These are phyloP conservation scores for Tricholoma sp. DNA, from an alignment of 768 basidiomycete genomes.

Conservation along the genomic window DNA sequence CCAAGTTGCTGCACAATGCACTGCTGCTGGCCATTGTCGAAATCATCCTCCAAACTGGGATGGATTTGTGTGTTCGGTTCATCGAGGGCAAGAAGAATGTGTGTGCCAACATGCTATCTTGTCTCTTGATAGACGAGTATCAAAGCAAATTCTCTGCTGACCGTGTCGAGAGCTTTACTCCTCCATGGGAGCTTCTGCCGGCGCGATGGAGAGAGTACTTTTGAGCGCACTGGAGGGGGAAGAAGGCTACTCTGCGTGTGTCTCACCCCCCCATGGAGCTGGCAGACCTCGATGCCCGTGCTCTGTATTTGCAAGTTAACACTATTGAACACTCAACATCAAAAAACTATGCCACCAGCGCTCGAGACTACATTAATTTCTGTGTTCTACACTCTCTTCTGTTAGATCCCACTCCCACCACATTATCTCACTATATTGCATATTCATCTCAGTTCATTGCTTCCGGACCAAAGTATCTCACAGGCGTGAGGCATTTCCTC, in stretches of 20 bases:
- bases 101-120: conserved; percentile 14
- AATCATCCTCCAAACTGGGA: conserved; percentile 10
- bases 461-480: conserved; percentile 14
- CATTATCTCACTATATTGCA: conserved; percentile 14
- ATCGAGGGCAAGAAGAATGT: conserved; percentile 15
- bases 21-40: background rate
- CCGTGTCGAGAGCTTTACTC: conserved; percentile 13
- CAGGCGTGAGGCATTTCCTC: conserved; percentile 2
- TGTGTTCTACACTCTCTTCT: conserved; percentile 10
- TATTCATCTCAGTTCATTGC: conserved; percentile 14
- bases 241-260: background rate
- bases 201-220: too few species aligned
- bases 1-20: conserved; percentile 3
- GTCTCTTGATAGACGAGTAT: conserved; percentile 14
- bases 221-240: too few species aligned
- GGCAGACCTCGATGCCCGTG: conserved; percentile 11
- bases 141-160: conserved; percentile 10
- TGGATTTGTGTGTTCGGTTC: conserved; percentile 13
- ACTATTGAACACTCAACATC: conserved; percentile 16
- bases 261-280: conserved; percentile 10
- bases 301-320: conserved; percentile 13
- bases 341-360: conserved; percentile 16
- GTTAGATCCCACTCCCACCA: conserved; percentile 16
- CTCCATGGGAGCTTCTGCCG: conserved; percentile 15
- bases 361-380: too few species aligned